Base-by-base conservation (phyloP, 75 land plant genomes). In the Sequoiadendron giganteum region DNA sequence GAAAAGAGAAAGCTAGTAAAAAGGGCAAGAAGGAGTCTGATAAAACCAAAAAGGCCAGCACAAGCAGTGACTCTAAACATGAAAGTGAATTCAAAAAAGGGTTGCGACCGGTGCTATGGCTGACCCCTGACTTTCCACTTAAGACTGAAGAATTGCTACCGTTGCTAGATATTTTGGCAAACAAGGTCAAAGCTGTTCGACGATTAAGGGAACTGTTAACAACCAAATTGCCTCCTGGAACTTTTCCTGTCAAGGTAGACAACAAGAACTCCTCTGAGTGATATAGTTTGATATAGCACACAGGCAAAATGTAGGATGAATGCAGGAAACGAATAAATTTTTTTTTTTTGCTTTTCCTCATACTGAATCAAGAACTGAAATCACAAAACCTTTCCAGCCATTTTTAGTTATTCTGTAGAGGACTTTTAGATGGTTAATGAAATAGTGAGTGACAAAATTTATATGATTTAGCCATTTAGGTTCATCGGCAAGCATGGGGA, bases 221-320 rank as follows among this genome's bases (percentile, higher is more conserved):
- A 56, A 94, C 98, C 56, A 96, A 95, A 90, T 91, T 96, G 56
- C 98, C 98, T 8, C 89, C 94, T 30, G 97, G 95, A n/a, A 94
- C 95, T 34, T 96, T 96, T 85, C 98, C 98, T 43, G 97, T 96
- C 11, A 96, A 96, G 98, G 98, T 96, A 92, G 10, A 42, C 49
- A 49, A 28, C 49, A n/a, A n/a, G 3, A 82, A 19, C 49, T 42
- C 32, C 25, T 82, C 11, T 47, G 32, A n/a, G 32, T n/a, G n/a
- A 30, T 39, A 7, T 19, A 9, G 82, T 79, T 40, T 39, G 40
- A 42, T 79, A 25, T 15, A 32, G 42, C 47, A 5, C 84, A 82
- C 30, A 1, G 48, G 28, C 1, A 82, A 36, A n/a, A 47, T 49
- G 30, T 45, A 39, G 43, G 49, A 82, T 82, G 84, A 82, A 10